These are phyloP conservation scores for Candida incommunis DNA, from an alignment of 805 yeast species.

Conservation along the genomic window DNA sequence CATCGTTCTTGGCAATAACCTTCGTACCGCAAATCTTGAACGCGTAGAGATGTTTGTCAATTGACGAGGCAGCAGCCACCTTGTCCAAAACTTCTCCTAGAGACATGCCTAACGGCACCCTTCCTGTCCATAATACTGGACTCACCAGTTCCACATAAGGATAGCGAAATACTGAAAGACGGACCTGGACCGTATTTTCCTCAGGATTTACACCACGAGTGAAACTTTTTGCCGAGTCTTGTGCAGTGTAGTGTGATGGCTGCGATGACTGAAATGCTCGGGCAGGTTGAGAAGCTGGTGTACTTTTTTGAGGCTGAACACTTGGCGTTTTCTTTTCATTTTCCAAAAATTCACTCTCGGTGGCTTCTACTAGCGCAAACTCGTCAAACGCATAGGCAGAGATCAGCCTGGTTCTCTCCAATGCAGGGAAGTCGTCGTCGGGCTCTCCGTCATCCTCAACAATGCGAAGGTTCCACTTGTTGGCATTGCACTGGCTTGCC, in stretches of 20 bases:
- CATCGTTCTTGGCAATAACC: constrained; percentile 9
- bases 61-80: constrained; percentile 19
- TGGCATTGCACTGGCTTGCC: constrained; percentile 33
- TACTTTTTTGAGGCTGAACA: constrained; percentile 7
- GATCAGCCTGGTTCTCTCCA: constrained; percentile 54
- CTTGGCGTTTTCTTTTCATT: constrained; percentile 22
- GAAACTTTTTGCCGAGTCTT: not conserved
- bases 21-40: constrained; percentile 19
- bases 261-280: constrained; percentile 1
- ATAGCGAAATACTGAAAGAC: constrained; percentile 16
- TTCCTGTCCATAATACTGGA: constrained; percentile 15
- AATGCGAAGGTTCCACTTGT: constrained; percentile 60
- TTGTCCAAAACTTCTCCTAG: constrained; percentile 15
- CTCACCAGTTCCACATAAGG: constrained; percentile 21
- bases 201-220: not conserved
- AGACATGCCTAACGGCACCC: constrained; percentile 9
- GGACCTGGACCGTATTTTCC: constrained; percentile 5
- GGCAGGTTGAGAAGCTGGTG: too few relatives aligned
- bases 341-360: constrained; percentile 19
- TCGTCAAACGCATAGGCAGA: constrained; percentile 70
- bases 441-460: constrained; percentile 91
- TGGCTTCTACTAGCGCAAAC: constrained; percentile 57
- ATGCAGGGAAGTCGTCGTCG: constrained; percentile 78
- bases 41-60: constrained; percentile 19
- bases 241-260: constrained; percentile 1